Evolutionary conservation across 176 grass and related monocot genomes (phyloP), one percentile per base, ranked within the genome.

Genomic region (Aegilops tauschii): DNA sequence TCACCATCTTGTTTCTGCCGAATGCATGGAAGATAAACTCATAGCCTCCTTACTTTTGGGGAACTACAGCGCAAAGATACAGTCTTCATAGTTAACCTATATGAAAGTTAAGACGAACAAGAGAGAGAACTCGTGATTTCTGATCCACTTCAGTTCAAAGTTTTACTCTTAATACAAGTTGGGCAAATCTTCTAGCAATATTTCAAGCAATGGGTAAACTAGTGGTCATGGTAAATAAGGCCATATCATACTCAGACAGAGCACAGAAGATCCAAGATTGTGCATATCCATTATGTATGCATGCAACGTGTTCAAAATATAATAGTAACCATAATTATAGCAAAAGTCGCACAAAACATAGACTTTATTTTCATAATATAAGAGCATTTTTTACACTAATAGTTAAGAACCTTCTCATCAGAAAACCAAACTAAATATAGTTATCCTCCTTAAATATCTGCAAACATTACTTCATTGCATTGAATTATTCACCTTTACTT

Each of bases 401-500:
- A 54, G 5, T 54, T 54, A 54, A 5, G 50, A 21, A 73, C 37
- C 37, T 73, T 74, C 68, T 52, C 36, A 65, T 45, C 28, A 73
- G 27, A 62, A 70, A 67, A 61, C 12, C 58, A 65, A 42, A 3
- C 12, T 49, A 61, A 12, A 32, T 61, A 78, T 18, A 52, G 75
- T 65, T 84, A 21, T 42, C 44, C 62, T 47, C 6, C 66, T 50
- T 73, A 6, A 68, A 56, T 58, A 67, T 76, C 31, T 76, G 58
- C 11, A 13, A n/a, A n/a, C 58, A 75, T 72, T 88, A 78, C 49
- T 49, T 37, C 65, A 27, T 58, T 64, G 8, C 13, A 6, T 49
- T 31, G 17, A 17, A 78, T 21, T 82, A 70, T 52, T 82, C 36
- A 80, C 47, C 10, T 69, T 62, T 82, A 64, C 64, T 68, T 86